Evolutionary conservation across 805 yeast genomes (phyloP), one percentile per base, ranked within the genome.

Genomic region (Sungouiozyma intestinalis): DNA sequence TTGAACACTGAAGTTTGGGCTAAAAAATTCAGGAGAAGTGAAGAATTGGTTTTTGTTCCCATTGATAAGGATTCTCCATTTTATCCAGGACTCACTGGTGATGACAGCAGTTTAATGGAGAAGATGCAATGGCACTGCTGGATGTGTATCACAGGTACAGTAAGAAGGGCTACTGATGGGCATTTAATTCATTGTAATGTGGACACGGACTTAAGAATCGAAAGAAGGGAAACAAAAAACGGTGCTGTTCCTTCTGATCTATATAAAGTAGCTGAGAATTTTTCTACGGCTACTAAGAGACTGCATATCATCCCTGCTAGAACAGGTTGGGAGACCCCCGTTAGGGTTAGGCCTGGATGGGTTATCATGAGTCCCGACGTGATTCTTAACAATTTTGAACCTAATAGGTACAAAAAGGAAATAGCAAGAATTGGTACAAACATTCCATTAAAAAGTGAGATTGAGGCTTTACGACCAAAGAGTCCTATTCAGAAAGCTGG

Each of bases 71-170:
- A 72, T 21, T 80, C 92, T 0, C 77, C 77, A 1, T 77, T 75
- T 54, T 79, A 75, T 48, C 92, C 92, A 1, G 69, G 70, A 2
- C 73, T 74, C 33, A 71, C 71, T 7, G 62, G 64, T 2, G 72
- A 72, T 43, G 74, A 72, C 15, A 67, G 68, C 29, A 51, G 69
- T 1, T 57, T 84, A 19, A 69, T 84, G 42, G 78, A 76, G 45
- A 76, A 79, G 45, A 78, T 83, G 61, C 92, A 83, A 63, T 88
- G 96, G 95, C 97, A 90, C 63, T 88, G 97, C 54, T 83, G 95
- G 84, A 87, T 88, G 96, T 90, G 96, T 52, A 83, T 88, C 41
- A 88, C 95, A 2, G 97, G 97, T 2, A 88, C 97, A 0, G 90
- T 88, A 6, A 71, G 95, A 55, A 72, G 97, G 53, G 76, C 94